These are phyloP conservation scores for Amoebophrya sp. DNA, from an alignment of 169 alveolate species.

Conservation along the genomic window DNA sequence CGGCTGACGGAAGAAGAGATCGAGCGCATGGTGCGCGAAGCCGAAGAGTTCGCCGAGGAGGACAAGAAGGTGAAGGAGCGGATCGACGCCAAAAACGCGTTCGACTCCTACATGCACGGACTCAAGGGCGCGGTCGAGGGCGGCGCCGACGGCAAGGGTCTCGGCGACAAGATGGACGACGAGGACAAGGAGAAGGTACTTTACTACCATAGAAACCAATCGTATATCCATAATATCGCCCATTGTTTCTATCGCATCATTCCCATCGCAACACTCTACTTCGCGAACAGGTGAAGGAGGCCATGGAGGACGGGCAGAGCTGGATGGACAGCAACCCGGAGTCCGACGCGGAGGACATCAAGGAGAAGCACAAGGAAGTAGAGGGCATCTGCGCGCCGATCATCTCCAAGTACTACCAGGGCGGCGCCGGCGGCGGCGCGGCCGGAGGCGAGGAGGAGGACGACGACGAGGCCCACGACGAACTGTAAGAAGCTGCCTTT, in stretches of 20 bases:
- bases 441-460: constrained; percentile 54
- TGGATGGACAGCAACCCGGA: constrained; percentile 80
- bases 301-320: constrained; percentile 69
- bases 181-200: constrained; percentile 67
- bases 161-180: constrained; percentile 71
- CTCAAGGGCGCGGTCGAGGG: constrained; percentile 79
- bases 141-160: constrained; percentile 56
- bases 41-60: constrained; percentile 80
- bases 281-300: constrained; percentile 44
- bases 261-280: neutral
- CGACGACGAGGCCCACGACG: constrained; percentile 56
- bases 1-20: constrained; percentile 82
- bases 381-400: constrained; percentile 86
- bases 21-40: constrained; percentile 77
- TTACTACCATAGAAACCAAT: constrained; percentile 20
- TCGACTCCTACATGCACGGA: constrained; percentile 75
- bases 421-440: constrained; percentile 66
- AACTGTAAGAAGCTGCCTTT: constrained; percentile 35
- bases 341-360: constrained; percentile 79
- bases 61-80: constrained; percentile 71
- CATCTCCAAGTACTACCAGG: constrained; percentile 76
- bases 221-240: neutral
- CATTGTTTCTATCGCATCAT: neutral
- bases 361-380: constrained; percentile 76
- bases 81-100: constrained; percentile 80